These are phyloP conservation scores for Plasmodium knowlesi DNA, from an alignment of 169 alveolate species.

Conservation along the genomic window DNA sequence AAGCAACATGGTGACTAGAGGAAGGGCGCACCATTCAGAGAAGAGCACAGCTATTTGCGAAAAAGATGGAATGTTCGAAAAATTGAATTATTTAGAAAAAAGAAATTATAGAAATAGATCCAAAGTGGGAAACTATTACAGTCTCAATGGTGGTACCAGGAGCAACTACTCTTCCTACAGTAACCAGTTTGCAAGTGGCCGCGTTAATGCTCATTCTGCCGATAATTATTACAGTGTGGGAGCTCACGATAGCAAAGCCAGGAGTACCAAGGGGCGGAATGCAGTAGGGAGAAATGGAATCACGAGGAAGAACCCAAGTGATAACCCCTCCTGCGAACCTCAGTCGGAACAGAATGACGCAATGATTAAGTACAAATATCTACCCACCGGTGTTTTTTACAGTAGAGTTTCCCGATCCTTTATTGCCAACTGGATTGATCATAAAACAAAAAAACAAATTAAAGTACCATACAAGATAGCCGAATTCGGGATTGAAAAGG, in stretches of 20 bases:
- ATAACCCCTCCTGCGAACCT: slow-evolving; percentile 1
- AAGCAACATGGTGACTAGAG: background rate
- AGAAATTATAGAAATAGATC: slow-evolving; percentile 52
- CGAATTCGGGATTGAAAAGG: slow-evolving; percentile 66
- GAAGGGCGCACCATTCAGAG: background rate
- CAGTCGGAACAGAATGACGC: slow-evolving; percentile 7
- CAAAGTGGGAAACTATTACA: background rate
- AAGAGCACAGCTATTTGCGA: slow-evolving; percentile 6
- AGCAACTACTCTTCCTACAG: background rate
- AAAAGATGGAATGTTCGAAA: slow-evolving; percentile 29
- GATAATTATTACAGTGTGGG: background rate
- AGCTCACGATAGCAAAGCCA: background rate
- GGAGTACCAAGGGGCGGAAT: background rate
- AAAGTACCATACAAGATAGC: slow-evolving; percentile 71
- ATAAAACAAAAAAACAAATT: slow-evolving; percentile 62
- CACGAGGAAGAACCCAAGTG: background rate
- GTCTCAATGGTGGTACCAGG: background rate
- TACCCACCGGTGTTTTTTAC: slow-evolving; percentile 70
- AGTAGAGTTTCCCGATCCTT: slow-evolving; percentile 69
- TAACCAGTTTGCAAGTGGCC: background rate
- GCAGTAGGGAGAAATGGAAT: background rate
- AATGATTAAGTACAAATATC: slow-evolving; percentile 48
- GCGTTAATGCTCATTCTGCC: background rate
- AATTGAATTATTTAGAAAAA: slow-evolving; percentile 51
- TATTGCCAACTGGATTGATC: slow-evolving; percentile 73